phyloP scores from a whole-genome alignment of 768 basidiomycete genomes.

The Paxillus ammoniavirescens region DNA sequence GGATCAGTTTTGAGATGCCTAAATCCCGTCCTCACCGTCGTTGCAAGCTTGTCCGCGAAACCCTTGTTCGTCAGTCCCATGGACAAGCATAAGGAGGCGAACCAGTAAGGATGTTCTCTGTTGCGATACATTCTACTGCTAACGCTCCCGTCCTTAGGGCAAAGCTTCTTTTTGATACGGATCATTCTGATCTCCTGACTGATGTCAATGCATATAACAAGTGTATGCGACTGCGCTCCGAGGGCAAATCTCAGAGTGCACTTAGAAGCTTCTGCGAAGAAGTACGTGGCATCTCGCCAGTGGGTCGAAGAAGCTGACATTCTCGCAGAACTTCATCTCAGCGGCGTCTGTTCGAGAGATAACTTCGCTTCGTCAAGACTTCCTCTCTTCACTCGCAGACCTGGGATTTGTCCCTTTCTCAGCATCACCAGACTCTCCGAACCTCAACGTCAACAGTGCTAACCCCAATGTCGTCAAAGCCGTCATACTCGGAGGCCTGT shows the following conservation, averaged over 20 bases:
- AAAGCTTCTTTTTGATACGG: constrained; percentile 62
- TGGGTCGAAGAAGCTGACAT: background rate
- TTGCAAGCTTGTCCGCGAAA: constrained; percentile 82
- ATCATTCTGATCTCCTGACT: constrained; percentile 82
- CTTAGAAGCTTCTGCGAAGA: constrained; percentile 70
- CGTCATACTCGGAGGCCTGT: constrained; percentile 82
- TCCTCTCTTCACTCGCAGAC: constrained; percentile 63
- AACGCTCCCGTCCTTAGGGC: constrained; percentile 47
- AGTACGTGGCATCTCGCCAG: constrained; percentile 29
- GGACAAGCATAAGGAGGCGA: constrained; percentile 81
- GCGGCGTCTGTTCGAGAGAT: constrained; percentile 72
- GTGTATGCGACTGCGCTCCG: constrained; percentile 48
- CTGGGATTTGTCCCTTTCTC: constrained; percentile 64
- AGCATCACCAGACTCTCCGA: constrained; percentile 43
- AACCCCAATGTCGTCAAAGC: constrained; percentile 80
- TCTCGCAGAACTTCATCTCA: constrained; percentile 78
- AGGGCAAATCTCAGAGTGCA: constrained; percentile 45
- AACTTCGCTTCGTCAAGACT: constrained; percentile 72
- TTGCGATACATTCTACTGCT: background rate
- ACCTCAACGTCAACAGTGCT: constrained; percentile 61
- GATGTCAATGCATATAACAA: constrained; percentile 75
- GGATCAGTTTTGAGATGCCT: constrained; percentile 83
- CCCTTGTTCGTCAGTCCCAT: constrained; percentile 80
- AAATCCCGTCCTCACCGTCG: constrained; percentile 77
- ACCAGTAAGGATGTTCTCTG: constrained; percentile 44